Conservation (phyloP, 2,329 filamentous ascomycete species). For the Daldinia sp. region DNA sequence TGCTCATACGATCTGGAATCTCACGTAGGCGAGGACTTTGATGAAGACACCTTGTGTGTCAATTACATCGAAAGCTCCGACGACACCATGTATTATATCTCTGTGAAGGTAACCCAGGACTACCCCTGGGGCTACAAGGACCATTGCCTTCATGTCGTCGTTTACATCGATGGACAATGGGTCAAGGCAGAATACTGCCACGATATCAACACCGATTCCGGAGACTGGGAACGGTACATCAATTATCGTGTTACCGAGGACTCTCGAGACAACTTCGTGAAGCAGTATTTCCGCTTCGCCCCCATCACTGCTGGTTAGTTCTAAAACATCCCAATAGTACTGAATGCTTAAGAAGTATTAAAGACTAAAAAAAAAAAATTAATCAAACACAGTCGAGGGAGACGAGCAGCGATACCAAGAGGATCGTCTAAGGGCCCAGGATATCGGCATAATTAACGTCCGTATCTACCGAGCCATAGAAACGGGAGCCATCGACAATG, state of each 20-base stretch:
- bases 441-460: too few species aligned
- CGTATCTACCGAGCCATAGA: too few species aligned
- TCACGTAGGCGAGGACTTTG: too few species aligned
- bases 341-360: neutral
- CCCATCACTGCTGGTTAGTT: neutral
- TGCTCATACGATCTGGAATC: too few species aligned
- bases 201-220: too few species aligned
- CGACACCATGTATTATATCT: neutral
- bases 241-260: neutral
- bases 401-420: too few species aligned
- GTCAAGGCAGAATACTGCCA: neutral
- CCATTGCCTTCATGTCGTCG: neutral
- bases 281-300: neutral
- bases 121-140: neutral
- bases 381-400: neutral
- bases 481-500: too few species aligned
- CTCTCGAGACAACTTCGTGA: neutral
- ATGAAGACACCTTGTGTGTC: neutral
- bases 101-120: too few species aligned
- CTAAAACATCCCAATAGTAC: neutral
- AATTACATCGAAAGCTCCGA: neutral
- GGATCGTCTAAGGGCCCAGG: too few species aligned
- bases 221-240: neutral
- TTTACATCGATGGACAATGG: neutral
- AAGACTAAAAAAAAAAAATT: neutral